Conservation (phyloP, 768 basidiomycete species). For the Kwoniella heveanensis region DNA sequence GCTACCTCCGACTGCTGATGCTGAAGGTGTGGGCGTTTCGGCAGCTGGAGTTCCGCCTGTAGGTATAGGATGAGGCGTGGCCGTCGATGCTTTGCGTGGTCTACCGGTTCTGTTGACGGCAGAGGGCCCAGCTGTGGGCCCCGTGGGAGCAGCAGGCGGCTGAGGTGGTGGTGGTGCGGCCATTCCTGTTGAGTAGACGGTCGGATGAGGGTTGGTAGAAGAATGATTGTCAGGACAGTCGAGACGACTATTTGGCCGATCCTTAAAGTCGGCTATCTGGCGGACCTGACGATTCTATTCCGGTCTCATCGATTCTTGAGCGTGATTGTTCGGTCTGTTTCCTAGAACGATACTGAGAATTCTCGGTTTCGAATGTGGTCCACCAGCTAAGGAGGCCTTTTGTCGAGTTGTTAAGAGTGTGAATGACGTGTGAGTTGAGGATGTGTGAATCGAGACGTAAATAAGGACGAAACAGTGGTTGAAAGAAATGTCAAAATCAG, state of each 20-base stretch:
- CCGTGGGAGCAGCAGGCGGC: not conserved
- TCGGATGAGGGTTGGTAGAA: not conserved
- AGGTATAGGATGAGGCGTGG: constrained; percentile 25
- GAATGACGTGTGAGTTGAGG: constrained; percentile 5
- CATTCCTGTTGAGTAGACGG: constrained; percentile 1
- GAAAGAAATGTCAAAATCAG: constrained; percentile 6
- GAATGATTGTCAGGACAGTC: not conserved
- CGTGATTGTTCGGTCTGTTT: too few relatives aligned
- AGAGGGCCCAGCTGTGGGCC: not conserved
- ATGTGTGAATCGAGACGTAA: not conserved
- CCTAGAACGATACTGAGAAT: too few relatives aligned
- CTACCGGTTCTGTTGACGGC: constrained; percentile 23
- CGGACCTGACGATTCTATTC: not conserved
- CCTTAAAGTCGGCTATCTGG: constrained; percentile 8
- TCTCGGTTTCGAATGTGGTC: not conserved
- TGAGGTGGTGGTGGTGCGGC: constrained; percentile 13
- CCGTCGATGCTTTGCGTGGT: constrained; percentile 45
- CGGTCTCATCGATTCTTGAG: constrained; percentile 1
- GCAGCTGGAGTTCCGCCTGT: constrained; percentile 16
- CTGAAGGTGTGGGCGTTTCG: constrained; percentile 33
- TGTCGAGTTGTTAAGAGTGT: not conserved
- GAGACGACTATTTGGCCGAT: not conserved
- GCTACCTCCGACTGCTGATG: constrained; percentile 19
- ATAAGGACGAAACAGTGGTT: not conserved
- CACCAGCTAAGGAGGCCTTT: not conserved